Evolutionary conservation across 2,329 filamentous ascomycete species (phyloP).

Genomic region (Fusarium burgessii): DNA sequence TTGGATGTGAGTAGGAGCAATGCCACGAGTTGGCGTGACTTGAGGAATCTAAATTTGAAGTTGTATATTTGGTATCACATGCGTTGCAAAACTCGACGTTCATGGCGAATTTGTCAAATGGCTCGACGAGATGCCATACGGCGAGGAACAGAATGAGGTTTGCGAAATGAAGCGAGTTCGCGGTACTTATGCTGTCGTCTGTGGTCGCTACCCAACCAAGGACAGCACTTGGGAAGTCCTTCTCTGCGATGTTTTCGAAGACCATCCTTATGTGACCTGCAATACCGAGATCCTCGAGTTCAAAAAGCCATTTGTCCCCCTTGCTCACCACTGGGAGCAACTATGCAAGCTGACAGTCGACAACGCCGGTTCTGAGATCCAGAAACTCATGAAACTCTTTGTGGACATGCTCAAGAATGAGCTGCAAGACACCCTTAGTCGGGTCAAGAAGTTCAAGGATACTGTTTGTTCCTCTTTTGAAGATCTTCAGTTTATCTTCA

Average conservation of each 20-base stretch:
- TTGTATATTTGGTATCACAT: no score
- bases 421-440: background rate
- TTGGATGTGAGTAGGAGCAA: background rate
- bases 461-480: background rate
- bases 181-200: background rate
- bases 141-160: background rate
- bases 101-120: accelerated
- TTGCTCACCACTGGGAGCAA: constrained; percentile 5
- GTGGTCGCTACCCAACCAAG: background rate
- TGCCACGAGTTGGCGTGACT: background rate
- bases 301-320: background rate
- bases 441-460: background rate
- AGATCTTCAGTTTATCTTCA: background rate
- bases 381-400: background rate
- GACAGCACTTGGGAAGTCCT: background rate
- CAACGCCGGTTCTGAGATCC: background rate
- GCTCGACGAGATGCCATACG: background rate
- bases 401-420: background rate
- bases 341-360: background rate
- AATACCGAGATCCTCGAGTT: background rate
- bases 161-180: background rate
- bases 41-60: background rate
- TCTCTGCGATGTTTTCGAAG: background rate
- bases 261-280: background rate
- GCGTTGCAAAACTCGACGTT: accelerated